Base-by-base conservation (phyloP, 306 rosid genomes). In the Castanea mollissima region DNA sequence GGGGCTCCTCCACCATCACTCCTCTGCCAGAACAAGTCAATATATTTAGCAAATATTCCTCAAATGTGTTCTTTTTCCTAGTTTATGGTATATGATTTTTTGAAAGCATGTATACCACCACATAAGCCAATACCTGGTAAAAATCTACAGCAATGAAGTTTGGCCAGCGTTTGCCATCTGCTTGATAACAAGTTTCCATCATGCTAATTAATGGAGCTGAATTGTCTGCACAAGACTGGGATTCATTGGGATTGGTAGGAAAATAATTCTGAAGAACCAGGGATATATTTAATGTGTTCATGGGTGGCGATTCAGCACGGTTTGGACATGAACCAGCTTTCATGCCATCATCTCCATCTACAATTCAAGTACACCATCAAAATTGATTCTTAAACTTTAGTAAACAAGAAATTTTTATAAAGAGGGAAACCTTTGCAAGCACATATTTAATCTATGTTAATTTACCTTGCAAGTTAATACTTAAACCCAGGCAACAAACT, bases 1-100 rank as follows among this genome's bases (percentile, higher is more conserved):
- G 98, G 75, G 73, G 96, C 97, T 76, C 99, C 99, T 60, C 98
- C 96, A 1, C 99, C 99, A 70, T 96, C 99, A 84, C 79, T 96
- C 71, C 86, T 91, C 99, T 96, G 80, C 83, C 88, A 74, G 76
- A 84, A 34, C 2, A 52, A 71, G 18, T 23, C 20, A 38, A 8
- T 49, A 67, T 8, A 18, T 34, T 32, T 18, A 65, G 2, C 8
- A 54, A 71, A 55, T 54, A 32, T 56, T 74, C 10, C 41, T 51
- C 70, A 80, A 79, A 23, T 71, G 4, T 15, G 16, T 29, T 5
- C 31, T 6, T 49, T 46, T 49, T 7, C 58, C 35, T 12, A 69
- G 31, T 5, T 5, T 13, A 29, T 63, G 41, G 16, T 6, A 49
- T 49, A 12, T 49, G 54, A 49, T 29, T 18, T 63, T 18, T 27